A percentile compares a stretch with the other conserved stretches of the same genome.
These are phyloP conservation scores for Enterospora canceri DNA, from an alignment of 371 early-diverging fungal species.

Conservation along the genomic window DNA sequence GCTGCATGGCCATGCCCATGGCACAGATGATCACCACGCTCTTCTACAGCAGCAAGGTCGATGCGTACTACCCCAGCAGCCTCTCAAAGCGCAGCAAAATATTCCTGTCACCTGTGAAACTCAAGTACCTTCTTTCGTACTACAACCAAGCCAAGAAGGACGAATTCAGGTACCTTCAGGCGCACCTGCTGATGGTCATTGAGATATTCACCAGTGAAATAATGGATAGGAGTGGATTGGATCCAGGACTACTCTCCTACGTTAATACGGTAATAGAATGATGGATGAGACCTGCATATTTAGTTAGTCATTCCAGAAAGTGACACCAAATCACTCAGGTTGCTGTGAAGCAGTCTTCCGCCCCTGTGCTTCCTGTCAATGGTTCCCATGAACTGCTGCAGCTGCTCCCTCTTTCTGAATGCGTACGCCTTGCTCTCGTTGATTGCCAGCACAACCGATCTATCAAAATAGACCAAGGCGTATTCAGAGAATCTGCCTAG, in stretches of 20 bases:
- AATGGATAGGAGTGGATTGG: not conserved
- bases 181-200: not conserved
- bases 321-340: no score
- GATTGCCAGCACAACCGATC: no score
- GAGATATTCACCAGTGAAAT: not conserved
- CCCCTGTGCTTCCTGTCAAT: no score
- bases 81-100: not conserved
- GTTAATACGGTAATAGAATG: not conserved
- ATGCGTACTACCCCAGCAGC: not conserved
- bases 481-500: no score
- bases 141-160: not conserved
- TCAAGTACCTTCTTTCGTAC: not conserved
- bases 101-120: not conserved
- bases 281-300: not conserved
- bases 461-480: no score
- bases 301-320: no score
- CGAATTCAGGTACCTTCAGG: not conserved
- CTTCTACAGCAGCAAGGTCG: not conserved
- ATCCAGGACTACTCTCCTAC: not conserved
- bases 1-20: slow-evolving; percentile 16
- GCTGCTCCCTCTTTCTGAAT: no score
- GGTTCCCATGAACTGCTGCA: no score
- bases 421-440: no score
- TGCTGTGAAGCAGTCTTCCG: no score
- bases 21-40: not conserved